Conservation (phyloP, 305 asterid species). For the Solanum chacoense region DNA sequence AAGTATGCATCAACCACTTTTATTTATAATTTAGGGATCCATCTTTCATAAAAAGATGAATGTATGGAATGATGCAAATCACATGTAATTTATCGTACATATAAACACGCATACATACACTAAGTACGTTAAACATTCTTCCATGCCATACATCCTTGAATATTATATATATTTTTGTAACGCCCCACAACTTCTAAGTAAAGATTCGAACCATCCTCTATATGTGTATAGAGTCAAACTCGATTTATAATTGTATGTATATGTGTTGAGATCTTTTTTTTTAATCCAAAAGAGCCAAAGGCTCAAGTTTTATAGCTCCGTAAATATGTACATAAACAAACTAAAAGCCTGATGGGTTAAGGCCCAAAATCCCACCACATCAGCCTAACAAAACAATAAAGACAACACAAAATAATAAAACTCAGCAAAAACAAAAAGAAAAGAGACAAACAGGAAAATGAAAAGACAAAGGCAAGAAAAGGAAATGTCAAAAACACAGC, state of each 20-base stretch:
- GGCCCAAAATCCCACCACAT: neutral
- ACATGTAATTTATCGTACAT: neutral
- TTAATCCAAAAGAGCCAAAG: no score
- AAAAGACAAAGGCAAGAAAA: neutral
- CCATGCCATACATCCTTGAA: no score
- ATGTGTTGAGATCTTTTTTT: no score
- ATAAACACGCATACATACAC: neutral
- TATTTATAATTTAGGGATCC: neutral
- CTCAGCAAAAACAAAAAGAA: neutral
- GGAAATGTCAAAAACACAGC: neutral
- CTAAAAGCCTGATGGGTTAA: neutral
- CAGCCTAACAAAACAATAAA: neutral
- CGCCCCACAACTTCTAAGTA: no score
- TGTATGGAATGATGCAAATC: neutral
- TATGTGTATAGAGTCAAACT: no score
- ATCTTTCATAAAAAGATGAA: neutral
- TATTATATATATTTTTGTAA: no score
- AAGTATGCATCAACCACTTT: neutral
- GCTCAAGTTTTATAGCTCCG: no score
- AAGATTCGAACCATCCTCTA: no score
- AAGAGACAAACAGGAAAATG: neutral
- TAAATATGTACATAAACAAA: no score
- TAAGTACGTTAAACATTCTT: no score
- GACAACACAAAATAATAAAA: no score
- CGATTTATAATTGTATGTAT: no score